A percentile compares a stretch with the other conserved stretches of the same genome.
Evolutionary conservation across 768 basidiomycete species (phyloP).

Genomic region (Boletellus sp.): DNA sequence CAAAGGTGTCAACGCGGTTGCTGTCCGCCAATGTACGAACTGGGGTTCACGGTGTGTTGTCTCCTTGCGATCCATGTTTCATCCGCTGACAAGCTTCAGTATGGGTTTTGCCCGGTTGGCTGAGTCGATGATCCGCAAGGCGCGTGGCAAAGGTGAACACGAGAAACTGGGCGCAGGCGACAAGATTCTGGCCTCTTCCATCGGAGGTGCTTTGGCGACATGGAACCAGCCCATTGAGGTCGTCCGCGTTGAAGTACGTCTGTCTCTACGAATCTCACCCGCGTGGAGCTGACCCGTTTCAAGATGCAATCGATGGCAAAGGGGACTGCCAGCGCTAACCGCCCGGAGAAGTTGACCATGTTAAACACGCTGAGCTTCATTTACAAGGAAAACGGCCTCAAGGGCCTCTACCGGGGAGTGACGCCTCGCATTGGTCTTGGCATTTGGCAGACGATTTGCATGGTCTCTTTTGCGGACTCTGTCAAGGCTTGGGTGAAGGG

Average conservation of each 20-base stretch:
- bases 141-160: constrained; percentile 73
- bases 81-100: constrained; percentile 37
- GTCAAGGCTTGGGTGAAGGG: constrained; percentile 82
- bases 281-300: constrained; percentile 5
- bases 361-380: constrained; percentile 90
- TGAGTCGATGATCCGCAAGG: constrained; percentile 71
- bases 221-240: constrained; percentile 99
- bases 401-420: constrained; percentile 95
- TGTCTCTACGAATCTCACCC: background rate
- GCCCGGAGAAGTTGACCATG: constrained; percentile 90
- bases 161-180: constrained; percentile 75
- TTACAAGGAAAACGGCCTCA: constrained; percentile 94
- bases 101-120: constrained; percentile 97
- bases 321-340: constrained; percentile 58
- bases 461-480: constrained; percentile 97
- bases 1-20: constrained; percentile 97
- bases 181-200: constrained; percentile 82
- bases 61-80: background rate
- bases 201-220: constrained; percentile 93
- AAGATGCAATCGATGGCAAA: constrained; percentile 99
- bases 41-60: constrained; percentile 79
- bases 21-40: constrained; percentile 88
- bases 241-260: constrained; percentile 83
- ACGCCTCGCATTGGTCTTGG: constrained; percentile 95
- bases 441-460: constrained; percentile 97